Evolutionary conservation across 129 eudicot genomes (phyloP), one percentile per base, ranked within the genome.

Genomic region (Flaveria linearis): DNA sequence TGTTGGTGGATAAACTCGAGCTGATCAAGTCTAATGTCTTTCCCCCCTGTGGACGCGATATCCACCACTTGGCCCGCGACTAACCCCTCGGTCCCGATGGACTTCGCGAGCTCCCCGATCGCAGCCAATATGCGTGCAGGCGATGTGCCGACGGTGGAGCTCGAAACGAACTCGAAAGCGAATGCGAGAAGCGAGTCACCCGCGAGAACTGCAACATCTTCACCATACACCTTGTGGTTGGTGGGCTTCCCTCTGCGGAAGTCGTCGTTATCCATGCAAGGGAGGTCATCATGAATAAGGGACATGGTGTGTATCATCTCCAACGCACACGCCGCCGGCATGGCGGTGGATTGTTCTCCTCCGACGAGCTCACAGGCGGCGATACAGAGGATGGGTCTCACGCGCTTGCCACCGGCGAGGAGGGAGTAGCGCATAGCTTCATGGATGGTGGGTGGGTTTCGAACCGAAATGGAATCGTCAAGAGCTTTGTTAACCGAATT

Each of bases 291-390:
- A 25, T 90, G 93, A n/a, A 90, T 90, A 2, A 90, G 69, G 0
- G 93, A 87, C 96, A 86, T 88, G 1, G 96, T 88, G 80, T 90
- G 91, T 30, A 90, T 90, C 93, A 90, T 88, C 75, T 90, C 93
- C 8, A 90, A 89, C 9, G 96, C 96, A 18, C 91, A 90, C 13
- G 96, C 92, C 7, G 91, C 92, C 4, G 92, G 89, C 73, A 88
- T 77, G 56, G 93, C 89, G 25, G 78, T 78, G 22, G 83, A 45
- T 41, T 84, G 77, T 52, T 72, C 39, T 1, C 96, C 96, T 47
- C 96, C 93, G 41, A 90, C 96, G 22, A 81, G 87, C 82, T 90
- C 93, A 45, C 93, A 90, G 20, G 96, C 92, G 15, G 93, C 96
- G 66, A 90, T 75, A 58, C 91, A 90, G 17, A 90, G 82, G 63